Base-by-base conservation (phyloP, 306 rosid species). In the Arachis stenosperma region DNA sequence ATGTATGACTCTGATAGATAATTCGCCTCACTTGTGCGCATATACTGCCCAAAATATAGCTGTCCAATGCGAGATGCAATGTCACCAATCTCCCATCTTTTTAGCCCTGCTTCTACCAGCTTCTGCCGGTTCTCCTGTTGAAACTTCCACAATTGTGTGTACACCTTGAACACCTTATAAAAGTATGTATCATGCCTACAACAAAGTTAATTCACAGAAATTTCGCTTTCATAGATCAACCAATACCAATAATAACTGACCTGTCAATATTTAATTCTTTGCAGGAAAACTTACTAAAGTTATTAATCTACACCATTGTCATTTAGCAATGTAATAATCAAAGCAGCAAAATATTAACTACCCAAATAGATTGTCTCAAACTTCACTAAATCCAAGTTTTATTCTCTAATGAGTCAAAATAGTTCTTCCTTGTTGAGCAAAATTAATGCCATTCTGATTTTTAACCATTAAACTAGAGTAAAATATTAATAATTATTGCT, bases 81-180 rank as follows among this genome's bases (percentile, higher is more conserved):
- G 82, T 94, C 98, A 3, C 97, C 98, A 59, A 94, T 91, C 76
- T 91, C 96, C 89, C 95, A 86, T 56, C 98, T 79, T 71, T 83
- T 86, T 12, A 94, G 85, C 15, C 98, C 98, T 0, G 96, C 76
- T 13, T 94, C 98, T 8, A 94, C 87, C 63, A 94, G 75, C 82
- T 94, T 94, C 67, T 89, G 97, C 29, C 97, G 91, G 74, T 94
- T 89, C 81, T 91, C 97, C 66, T 94, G 97, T 79, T 91, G 98
- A 66, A 91, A 86, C 78, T 94, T 94, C 98, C 97, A 94, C 69
- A 94, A 78, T 71, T 88, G 92, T 0, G 98, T 91, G 86, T 94
- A 94, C 60, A 94, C 90, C 81, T 89, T 94, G 85, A 94, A 94
- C 55, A 91, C 97, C 82, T 94, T 94, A 62, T 82, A 90, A 68